Base-by-base conservation (phyloP, 371 early-diverging fungal species). In the Dichotomocladium elegans region DNA sequence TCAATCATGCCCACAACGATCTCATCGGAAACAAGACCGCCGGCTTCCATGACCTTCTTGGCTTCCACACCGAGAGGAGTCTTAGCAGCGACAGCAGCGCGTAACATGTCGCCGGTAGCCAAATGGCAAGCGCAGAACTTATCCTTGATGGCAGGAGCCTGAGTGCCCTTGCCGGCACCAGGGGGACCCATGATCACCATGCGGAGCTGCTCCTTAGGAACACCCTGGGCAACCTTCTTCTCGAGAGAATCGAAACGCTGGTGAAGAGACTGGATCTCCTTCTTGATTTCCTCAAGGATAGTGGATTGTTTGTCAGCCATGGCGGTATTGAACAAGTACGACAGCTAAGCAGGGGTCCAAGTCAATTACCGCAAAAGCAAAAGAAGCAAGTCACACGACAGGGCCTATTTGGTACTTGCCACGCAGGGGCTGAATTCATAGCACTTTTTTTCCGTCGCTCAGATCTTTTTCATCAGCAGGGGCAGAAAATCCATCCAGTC, bases 141-240 rank as follows among this genome's bases (percentile, higher is more conserved):
- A 19, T 97, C 93, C 85, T 94, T 92, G 80, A 98, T 93, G 47
- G 75, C 77, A 49, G 95, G 95, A 22, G 97, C 90, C 83, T 98
- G 98, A 53, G 99, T 99, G 34, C 99, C 99, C 85, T 99, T 99
- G 86, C 96, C 97, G 42, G 96, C 88, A 67, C 93, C 93, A 53
- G 98, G 99, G 41, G 99, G 96, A 47, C 99, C 99, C 89, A 97
- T 92, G 78, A 98, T 86, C 75, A 97, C 88, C 94, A 89, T 89
- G 69, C 91, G 88, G 41, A 91, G 79, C 48, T 63, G 62, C 47
- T 70, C 63, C 58, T 69, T 70, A 46, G 72, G 72, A 28, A 68
- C 48, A 40, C 70, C 70, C 10, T 61, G 65, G 26, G 60, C 61
- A 9, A 77, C 66, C 68, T 77, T 69, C 61, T 77, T 69, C 47